A percentile compares a stretch with the other conserved stretches of the same genome.
These are phyloP conservation scores for Naematelia encephala DNA, from an alignment of 768 basidiomycete species.

Conservation along the genomic window DNA sequence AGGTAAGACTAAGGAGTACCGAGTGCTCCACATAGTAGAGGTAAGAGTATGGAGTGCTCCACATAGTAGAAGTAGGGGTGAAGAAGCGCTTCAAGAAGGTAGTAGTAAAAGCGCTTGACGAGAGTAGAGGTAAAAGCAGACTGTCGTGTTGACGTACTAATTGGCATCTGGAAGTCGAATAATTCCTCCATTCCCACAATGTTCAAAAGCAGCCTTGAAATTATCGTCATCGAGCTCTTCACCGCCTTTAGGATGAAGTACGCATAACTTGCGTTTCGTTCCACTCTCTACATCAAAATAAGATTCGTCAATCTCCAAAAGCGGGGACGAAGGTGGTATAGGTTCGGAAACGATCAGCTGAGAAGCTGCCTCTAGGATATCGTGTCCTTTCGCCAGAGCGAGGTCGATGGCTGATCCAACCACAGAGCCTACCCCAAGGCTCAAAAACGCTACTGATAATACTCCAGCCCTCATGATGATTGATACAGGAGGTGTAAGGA, in stretches of 20 bases:
- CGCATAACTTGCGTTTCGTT: constrained; percentile 12
- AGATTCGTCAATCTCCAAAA: constrained; percentile 10
- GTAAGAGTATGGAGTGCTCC: no score
- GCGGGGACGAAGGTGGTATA: neutral
- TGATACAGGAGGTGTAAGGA: no score
- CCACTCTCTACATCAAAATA: constrained; percentile 12
- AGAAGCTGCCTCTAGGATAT: neutral
- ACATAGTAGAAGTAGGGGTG: no score
- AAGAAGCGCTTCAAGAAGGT: no score
- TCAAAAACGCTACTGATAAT: neutral
- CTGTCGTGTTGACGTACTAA: constrained; percentile 53
- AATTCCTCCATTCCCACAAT: constrained; percentile 34
- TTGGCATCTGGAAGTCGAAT: constrained; percentile 49
- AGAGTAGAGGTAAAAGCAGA: no score
- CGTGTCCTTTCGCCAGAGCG: neutral
- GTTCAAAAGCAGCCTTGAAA: constrained; percentile 27
- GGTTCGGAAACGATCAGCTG: neutral
- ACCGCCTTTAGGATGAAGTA: constrained; percentile 16
- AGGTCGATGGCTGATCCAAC: neutral
- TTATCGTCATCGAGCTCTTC: constrained; percentile 39
- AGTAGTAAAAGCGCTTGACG: no score
- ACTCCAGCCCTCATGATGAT: neutral
- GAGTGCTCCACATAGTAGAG: no score
- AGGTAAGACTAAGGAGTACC: no score
- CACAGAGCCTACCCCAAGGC: neutral